Evolutionary conservation across 78 protist species (phyloP).

Genomic region (Acrasis kona): DNA sequence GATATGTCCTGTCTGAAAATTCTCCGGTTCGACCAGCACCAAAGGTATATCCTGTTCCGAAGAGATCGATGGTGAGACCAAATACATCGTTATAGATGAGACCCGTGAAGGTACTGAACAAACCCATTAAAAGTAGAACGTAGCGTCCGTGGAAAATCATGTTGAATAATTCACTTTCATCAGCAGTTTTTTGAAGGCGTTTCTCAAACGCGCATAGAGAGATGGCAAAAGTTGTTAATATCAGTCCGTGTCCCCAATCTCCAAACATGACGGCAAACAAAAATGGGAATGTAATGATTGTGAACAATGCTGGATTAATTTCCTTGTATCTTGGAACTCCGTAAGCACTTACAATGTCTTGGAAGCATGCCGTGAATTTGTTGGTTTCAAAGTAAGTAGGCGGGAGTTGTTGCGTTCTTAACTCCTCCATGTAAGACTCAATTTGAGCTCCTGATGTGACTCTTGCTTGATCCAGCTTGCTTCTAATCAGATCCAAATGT

Average conservation of each 20-base stretch:
- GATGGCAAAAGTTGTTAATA: constrained; percentile 57
- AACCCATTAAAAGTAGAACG: constrained; percentile 91
- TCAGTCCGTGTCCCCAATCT: constrained; percentile 97
- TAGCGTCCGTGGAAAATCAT: constrained; percentile 94
- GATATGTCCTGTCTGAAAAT: constrained; percentile 23
- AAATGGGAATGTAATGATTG: constrained; percentile 99
- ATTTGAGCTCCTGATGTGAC: not conserved
- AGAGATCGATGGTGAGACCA: constrained; percentile 36
- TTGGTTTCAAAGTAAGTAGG: constrained; percentile 86
- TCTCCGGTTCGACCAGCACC: not conserved
- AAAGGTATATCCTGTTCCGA: constrained; percentile 10
- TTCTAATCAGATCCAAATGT: not conserved
- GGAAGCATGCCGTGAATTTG: constrained; percentile 69
- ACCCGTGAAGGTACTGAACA: constrained; percentile 92
- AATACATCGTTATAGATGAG: constrained; percentile 95
- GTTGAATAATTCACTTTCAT: constrained; percentile 49
- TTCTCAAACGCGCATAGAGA: constrained; percentile 26
- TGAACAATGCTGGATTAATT: constrained; percentile 69
- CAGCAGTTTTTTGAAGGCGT: not conserved
- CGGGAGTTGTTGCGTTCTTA: constrained; percentile 45
- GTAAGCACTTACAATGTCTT: constrained; percentile 88
- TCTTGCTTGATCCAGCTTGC: constrained; percentile 13
- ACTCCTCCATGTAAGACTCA: not conserved
- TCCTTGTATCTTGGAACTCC: constrained; percentile 94
- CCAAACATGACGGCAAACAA: constrained; percentile 99